A percentile compares a stretch with the other conserved stretches of the same genome.
phyloP scores from a whole-genome alignment of 1,284 basidiomycete species.

The Meira nashicola region DNA sequence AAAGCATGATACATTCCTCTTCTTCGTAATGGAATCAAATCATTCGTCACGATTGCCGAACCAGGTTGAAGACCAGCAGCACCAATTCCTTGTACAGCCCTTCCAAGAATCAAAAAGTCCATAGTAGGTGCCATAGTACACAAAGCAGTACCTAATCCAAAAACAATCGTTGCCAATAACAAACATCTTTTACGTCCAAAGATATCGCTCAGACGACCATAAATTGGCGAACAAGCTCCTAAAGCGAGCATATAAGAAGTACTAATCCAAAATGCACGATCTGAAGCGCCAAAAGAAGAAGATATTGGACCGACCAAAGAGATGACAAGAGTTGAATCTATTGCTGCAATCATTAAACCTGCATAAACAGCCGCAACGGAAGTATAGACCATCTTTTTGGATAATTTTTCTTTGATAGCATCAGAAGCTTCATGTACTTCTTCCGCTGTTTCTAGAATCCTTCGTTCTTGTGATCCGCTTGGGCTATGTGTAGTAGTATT shows the following conservation, averaged over 20 bases:
- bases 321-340: background rate
- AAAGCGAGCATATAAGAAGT: background rate
- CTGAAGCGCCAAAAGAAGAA: background rate
- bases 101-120: constrained; percentile 63
- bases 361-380: background rate
- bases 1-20: constrained; percentile 36
- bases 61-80: constrained; percentile 67
- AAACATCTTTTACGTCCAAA: constrained; percentile 14
- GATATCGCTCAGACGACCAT: constrained; percentile 17
- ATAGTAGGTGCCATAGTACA: constrained; percentile 13
- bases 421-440: background rate
- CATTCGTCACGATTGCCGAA: constrained; percentile 28
- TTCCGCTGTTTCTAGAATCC: too few species aligned
- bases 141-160: constrained; percentile 17
- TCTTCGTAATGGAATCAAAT: constrained; percentile 24
- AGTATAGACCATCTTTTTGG: background rate
- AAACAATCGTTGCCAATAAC: constrained; percentile 10
- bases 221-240: constrained; percentile 6
- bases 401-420: background rate
- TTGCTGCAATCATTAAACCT: background rate
- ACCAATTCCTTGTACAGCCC: constrained; percentile 64
- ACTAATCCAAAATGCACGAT: constrained; percentile 1
- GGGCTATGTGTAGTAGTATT: too few species aligned
- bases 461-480: too few species aligned
- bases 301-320: background rate